Evolutionary conservation across 148 eudicot species (phyloP), one percentile per base, ranked within the genome.

Genomic region (Nepenthes mirabilis): DNA sequence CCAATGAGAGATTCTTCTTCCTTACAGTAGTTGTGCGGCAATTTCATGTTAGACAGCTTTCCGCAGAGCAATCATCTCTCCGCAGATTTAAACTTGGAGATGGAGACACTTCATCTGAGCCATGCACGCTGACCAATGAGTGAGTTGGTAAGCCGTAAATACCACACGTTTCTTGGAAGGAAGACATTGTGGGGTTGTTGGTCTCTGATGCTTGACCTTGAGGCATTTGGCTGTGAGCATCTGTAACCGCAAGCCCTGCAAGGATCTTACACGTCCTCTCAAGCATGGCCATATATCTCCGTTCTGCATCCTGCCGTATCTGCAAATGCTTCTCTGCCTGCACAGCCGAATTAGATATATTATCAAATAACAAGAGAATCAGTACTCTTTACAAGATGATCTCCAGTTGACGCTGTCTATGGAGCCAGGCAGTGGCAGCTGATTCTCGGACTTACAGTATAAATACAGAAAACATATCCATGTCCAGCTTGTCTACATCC

Each of bases 281-380:
- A 47, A 87, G 77, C 85, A 84, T 87, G 11, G 78, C 72, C 85
- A 87, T 70, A 47, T 83, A 83, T 68, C 81, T 74, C 37, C 71
- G 67, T 47, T 87, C 87, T 49, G 90, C 95, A 14, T 83, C 82
- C 66, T 79, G 83, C n/a, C 87, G 86, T 34, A 81, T 82, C 63
- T 79, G 85, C 71, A 87, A 70, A 63, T 87, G 95, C 69, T 83
- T 87, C 68, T 87, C 95, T 50, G 85, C 95, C 95, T 83, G 75
- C 66, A 62, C 10, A 55, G 59, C 43, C 11, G 10, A 37, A 32
- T 23, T 57, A 9, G 50, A 57, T 11, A 37, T n/a, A 13, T 37
- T 34, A 61, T 6, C 56, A 33, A 36, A 51, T 9, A 33, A 1
- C 6, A 1, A 60, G 0, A 47, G 11, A 65, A 56, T 33, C 32